phyloP scores from a whole-genome alignment of 1,284 basidiomycete genomes.

The Ustilago trichophora region DNA sequence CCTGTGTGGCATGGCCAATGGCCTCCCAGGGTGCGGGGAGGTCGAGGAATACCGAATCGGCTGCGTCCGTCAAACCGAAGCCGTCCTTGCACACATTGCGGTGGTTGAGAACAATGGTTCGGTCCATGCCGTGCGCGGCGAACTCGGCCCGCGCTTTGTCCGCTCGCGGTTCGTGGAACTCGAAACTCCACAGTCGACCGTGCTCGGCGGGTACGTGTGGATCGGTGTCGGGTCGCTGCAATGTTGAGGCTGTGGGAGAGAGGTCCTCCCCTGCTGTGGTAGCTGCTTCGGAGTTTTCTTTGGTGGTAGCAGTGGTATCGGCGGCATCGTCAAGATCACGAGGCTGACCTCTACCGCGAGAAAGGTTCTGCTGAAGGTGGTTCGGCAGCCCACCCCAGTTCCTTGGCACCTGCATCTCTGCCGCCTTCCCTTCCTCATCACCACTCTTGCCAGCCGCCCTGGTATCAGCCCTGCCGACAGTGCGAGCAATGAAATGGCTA shows the following conservation, averaged over 20 bases:
- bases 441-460: conserved; percentile 1
- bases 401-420: conserved; percentile 41
- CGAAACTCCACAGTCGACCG: conserved; percentile 73
- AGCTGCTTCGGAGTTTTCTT: too few species aligned
- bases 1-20: conserved; percentile 80
- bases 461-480: conserved; percentile 72
- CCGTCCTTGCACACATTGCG: conserved; percentile 97
- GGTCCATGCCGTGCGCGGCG: conserved; percentile 79
- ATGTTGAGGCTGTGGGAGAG: neutral
- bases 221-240: conserved; percentile 15
- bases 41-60: conserved; percentile 76
- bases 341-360: conserved; percentile 33
- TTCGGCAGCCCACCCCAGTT: conserved; percentile 47
- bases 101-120: conserved; percentile 82
- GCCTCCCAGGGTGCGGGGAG: conserved; percentile 99
- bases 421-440: neutral
- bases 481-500: conserved; percentile 86
- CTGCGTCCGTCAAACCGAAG: conserved; percentile 78
- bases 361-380: conserved; percentile 36
- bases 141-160: conserved; percentile 90
- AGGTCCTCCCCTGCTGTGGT: too few species aligned
- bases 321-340: conserved; percentile 23
- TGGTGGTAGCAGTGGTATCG: conserved; percentile 4
- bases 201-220: conserved; percentile 35
- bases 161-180: conserved; percentile 90